Conservation (phyloP, 2,329 filamentous ascomycete species). For the Pestalotiopsis sp. region DNA sequence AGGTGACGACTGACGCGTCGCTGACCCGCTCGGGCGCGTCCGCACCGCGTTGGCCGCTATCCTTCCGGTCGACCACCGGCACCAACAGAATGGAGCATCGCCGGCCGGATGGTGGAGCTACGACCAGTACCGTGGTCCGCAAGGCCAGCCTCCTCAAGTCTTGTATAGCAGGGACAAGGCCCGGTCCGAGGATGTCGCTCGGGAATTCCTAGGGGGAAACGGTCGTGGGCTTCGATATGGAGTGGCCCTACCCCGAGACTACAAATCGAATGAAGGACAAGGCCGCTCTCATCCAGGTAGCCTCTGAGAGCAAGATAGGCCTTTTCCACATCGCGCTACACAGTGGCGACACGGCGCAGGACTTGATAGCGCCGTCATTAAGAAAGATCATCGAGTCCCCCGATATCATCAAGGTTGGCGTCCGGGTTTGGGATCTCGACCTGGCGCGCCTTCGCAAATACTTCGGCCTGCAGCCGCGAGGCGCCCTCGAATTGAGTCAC, state of each 20-base stretch:
- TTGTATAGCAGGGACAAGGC: constrained; percentile 21
- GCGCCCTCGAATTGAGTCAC: constrained; percentile 29
- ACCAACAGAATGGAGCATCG: background rate
- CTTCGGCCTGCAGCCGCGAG: constrained; percentile 23
- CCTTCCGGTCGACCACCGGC: background rate
- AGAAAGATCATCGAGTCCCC: constrained; percentile 26
- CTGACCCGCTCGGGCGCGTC: background rate
- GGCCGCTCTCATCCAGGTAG: constrained; percentile 28
- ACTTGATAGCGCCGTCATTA: constrained; percentile 28
- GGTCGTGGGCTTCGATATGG: constrained; percentile 31
- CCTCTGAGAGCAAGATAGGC: constrained; percentile 24
- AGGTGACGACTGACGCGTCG: background rate
- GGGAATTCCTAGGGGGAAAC: constrained; percentile 23
- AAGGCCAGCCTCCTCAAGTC: constrained; percentile 15
- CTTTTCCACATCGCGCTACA: constrained; percentile 29
- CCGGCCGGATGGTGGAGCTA: background rate
- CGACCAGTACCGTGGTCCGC: constrained; percentile 18
- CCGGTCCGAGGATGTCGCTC: constrained; percentile 24
- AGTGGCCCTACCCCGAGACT: constrained; percentile 23
- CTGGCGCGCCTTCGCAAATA: constrained; percentile 20
- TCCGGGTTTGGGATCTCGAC: constrained; percentile 23
- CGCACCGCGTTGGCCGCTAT: background rate
- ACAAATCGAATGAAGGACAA: constrained; percentile 21
- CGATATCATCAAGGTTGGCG: constrained; percentile 26
- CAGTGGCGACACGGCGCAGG: constrained; percentile 21